Percentiles rank a stretch among this genome's conserved stretches.
Evolutionary conservation across 2,329 filamentous ascomycete genomes (phyloP).

Genomic region (Dendrostoma leiphaemia): DNA sequence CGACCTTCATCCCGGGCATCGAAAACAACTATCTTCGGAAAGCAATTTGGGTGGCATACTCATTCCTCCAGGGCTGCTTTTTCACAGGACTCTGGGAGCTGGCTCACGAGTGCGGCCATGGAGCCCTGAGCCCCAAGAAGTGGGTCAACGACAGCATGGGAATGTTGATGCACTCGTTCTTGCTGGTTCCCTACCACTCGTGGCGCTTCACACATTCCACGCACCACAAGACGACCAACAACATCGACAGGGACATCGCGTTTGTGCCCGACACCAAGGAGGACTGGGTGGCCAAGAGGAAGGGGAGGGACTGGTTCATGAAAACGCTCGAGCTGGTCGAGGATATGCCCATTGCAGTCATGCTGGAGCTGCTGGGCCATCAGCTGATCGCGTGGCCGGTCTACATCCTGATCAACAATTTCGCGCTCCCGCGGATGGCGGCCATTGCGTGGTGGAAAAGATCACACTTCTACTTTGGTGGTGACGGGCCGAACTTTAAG

Average conservation of each 20-base stretch:
- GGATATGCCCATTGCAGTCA: conserved; percentile 58
- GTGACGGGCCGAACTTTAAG: conserved; percentile 53
- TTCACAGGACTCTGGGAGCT: conserved; percentile 69
- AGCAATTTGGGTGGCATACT: not conserved
- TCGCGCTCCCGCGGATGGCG: conserved; percentile 1
- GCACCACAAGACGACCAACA: conserved; percentile 66
- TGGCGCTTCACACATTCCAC: conserved; percentile 70
- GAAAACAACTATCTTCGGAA: not conserved
- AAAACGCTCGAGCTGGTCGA: conserved; percentile 38
- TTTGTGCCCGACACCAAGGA: conserved; percentile 53
- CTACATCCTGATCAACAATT: conserved; percentile 58
- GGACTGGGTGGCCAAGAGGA: conserved; percentile 32
- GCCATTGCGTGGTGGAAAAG: conserved; percentile 43
- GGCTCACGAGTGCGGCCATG: conserved; percentile 69
- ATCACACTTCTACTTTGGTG: conserved; percentile 59
- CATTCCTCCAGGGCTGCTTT: conserved; percentile 20
- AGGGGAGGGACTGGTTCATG: conserved; percentile 47
- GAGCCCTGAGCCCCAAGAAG: conserved; percentile 59
- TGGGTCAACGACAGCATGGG: conserved; percentile 61
- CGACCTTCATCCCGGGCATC: not conserved
- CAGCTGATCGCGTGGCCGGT: conserved; percentile 64
- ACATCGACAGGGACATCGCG: conserved; percentile 67
- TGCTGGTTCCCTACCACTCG: conserved; percentile 69
- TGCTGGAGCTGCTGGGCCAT: conserved; percentile 55
- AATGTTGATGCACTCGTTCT: conserved; percentile 60